phyloP scores from a whole-genome alignment of 768 basidiomycete species.

The Termitomyces sp. region DNA sequence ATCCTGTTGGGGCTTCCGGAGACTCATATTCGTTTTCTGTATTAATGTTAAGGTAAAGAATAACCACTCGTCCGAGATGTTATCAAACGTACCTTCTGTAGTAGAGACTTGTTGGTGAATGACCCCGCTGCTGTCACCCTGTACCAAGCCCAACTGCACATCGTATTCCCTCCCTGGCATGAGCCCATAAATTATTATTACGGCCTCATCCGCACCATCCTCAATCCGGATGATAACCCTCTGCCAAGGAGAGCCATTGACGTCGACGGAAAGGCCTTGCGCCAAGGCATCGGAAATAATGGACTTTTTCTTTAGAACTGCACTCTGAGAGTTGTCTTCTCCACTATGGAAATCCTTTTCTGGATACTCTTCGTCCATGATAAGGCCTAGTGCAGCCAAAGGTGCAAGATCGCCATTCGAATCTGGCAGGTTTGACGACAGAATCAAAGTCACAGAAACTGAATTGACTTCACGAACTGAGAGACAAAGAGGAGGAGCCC shows the following conservation, averaged over 20 bases:
- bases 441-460: constrained; percentile 76
- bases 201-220: constrained; percentile 78
- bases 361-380: constrained; percentile 23
- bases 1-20: constrained; percentile 26
- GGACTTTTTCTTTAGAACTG: constrained; percentile 25
- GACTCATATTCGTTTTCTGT: constrained; percentile 23
- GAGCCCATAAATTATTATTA: constrained; percentile 87
- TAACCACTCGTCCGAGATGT: neutral
- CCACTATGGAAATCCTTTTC: constrained; percentile 30
- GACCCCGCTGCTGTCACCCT: constrained; percentile 41
- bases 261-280: constrained; percentile 72
- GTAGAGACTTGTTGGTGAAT: constrained; percentile 65
- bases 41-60: neutral
- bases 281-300: constrained; percentile 64
- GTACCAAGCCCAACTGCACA: constrained; percentile 74
- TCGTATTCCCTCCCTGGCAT: constrained; percentile 89
- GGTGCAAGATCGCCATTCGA: constrained; percentile 30
- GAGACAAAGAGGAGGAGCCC: constrained; percentile 66
- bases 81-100: constrained; percentile 43
- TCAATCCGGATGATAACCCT: constrained; percentile 74
- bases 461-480: constrained; percentile 78
- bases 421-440: constrained; percentile 48
- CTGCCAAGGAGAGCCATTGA: constrained; percentile 77
- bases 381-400: constrained; percentile 36
- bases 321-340: constrained; percentile 20